phyloP scores from a whole-genome alignment of 2,329 filamentous ascomycete genomes.

The Calonectria naviculata region DNA sequence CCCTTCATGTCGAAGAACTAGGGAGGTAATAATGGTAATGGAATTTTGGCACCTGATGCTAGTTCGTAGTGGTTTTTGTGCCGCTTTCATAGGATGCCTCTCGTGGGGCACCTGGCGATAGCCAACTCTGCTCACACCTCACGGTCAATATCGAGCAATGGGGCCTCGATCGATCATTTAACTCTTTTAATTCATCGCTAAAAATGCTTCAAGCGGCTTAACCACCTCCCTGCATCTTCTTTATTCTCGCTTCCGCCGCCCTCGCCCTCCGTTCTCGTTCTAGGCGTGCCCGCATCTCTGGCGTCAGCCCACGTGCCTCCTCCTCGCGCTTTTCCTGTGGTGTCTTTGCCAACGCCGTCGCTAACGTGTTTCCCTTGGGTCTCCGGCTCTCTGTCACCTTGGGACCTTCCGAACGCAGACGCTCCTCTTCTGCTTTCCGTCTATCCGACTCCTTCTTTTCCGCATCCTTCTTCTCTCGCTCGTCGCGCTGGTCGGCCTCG shows the following conservation, averaged over 20 bases:
- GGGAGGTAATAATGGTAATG: no score
- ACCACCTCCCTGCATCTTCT: slow-evolving; percentile 60
- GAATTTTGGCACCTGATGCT: no score
- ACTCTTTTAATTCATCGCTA: background rate
- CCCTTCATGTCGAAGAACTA: no score
- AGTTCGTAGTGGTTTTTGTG: no score
- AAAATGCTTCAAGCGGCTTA: slow-evolving; percentile 15
- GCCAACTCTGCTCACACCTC: background rate
- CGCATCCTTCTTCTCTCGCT: slow-evolving; percentile 76
- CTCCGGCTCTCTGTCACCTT: slow-evolving; percentile 63
- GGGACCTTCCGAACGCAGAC: slow-evolving; percentile 74
- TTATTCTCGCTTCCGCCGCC: slow-evolving; percentile 90
- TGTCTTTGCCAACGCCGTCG: slow-evolving; percentile 73
- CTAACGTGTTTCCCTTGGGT: slow-evolving; percentile 61
- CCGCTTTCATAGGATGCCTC: no score
- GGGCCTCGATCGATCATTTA: background rate
- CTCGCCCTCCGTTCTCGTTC: slow-evolving; percentile 91
- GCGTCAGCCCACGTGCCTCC: slow-evolving; percentile 84
- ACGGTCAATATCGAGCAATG: background rate
- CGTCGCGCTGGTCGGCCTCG: slow-evolving; percentile 77
- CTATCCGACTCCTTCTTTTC: slow-evolving; percentile 77
- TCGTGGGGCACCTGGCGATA: background rate
- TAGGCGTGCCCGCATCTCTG: slow-evolving; percentile 85
- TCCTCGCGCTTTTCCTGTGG: slow-evolving; percentile 86
- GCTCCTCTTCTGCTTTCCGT: slow-evolving; percentile 79